A percentile compares a stretch with the other conserved stretches of the same genome.
Conservation (phyloP, 176 grass and related monocot species). For the Phyllostachys edulis region DNA sequence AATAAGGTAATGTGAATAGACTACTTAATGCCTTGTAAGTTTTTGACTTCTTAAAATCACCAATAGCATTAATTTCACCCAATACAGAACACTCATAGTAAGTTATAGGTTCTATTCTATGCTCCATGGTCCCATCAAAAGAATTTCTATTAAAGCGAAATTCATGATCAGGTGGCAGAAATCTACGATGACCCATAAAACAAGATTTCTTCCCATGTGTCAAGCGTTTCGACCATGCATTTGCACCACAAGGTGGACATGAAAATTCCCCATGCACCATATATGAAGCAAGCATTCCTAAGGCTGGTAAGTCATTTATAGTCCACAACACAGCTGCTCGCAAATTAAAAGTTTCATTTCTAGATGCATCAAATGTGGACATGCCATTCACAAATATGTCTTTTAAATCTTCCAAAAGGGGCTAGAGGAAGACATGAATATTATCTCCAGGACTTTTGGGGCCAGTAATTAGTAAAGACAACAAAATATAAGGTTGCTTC, state of each 20-base stretch:
- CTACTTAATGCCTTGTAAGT: too few species aligned
- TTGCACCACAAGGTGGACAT: neutral
- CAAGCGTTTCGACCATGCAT: neutral
- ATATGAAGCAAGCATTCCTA: neutral
- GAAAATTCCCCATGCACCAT: neutral
- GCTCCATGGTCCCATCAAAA: neutral
- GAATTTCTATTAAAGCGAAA: neutral
- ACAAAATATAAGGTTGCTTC: too few species aligned
- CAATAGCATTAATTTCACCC: neutral
- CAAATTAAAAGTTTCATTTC: too few species aligned
- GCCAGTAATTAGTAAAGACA: too few species aligned
- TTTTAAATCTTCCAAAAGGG: too few species aligned
- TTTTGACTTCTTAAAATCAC: neutral
- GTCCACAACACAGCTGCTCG: neutral
- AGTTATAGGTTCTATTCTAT: neutral
- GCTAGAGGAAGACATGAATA: too few species aligned
- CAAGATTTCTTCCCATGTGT: neutral
- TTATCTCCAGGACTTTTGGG: too few species aligned
- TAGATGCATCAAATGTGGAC: too few species aligned
- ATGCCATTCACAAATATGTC: too few species aligned
- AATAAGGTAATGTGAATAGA: too few species aligned
- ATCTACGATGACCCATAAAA: neutral
- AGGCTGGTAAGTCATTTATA: neutral
- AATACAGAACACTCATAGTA: neutral
- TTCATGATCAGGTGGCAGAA: neutral